Evolutionary conservation across 768 basidiomycete genomes (phyloP).

Genomic region (Suillus americanus): DNA sequence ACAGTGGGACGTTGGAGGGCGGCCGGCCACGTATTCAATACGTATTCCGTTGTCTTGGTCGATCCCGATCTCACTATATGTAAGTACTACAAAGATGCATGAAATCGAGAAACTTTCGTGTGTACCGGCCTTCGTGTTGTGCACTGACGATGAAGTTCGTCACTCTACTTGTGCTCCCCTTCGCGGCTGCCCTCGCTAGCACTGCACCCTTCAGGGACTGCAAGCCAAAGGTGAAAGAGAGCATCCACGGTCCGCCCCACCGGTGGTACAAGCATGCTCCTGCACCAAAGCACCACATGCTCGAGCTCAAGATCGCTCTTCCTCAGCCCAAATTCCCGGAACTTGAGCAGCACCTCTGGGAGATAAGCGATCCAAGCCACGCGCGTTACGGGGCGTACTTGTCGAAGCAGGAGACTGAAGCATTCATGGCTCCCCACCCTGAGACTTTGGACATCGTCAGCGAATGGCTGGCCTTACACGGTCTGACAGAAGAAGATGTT

Average conservation of each 20-base stretch:
- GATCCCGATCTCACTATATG: background rate
- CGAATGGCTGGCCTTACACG: constrained; percentile 61
- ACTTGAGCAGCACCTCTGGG: constrained; percentile 52
- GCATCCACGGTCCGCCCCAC: constrained; percentile 39
- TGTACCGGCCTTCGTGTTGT: background rate
- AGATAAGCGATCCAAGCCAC: constrained; percentile 59
- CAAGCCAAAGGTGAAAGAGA: constrained; percentile 47
- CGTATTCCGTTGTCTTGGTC: background rate
- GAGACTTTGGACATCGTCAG: constrained; percentile 54
- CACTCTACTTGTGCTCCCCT: background rate
- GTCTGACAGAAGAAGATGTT: constrained; percentile 47
- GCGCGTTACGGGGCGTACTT: constrained; percentile 55
- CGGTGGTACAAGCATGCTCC: constrained; percentile 47
- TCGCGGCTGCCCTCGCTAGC: constrained; percentile 13
- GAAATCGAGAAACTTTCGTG: background rate
- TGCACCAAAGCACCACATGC: constrained; percentile 44
- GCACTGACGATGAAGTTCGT: background rate
- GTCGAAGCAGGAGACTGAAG: constrained; percentile 65
- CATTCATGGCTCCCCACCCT: constrained; percentile 55
- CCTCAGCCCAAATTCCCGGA: constrained; percentile 49
- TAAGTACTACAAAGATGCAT: background rate
- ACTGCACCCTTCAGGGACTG: constrained; percentile 13
- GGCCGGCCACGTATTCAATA: background rate
- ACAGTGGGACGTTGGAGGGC: background rate
- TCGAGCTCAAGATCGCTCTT: constrained; percentile 59